Evolutionary conservation across 2,329 filamentous ascomycete genomes (phyloP).

Genomic region (Trichoderma harzianum): DNA sequence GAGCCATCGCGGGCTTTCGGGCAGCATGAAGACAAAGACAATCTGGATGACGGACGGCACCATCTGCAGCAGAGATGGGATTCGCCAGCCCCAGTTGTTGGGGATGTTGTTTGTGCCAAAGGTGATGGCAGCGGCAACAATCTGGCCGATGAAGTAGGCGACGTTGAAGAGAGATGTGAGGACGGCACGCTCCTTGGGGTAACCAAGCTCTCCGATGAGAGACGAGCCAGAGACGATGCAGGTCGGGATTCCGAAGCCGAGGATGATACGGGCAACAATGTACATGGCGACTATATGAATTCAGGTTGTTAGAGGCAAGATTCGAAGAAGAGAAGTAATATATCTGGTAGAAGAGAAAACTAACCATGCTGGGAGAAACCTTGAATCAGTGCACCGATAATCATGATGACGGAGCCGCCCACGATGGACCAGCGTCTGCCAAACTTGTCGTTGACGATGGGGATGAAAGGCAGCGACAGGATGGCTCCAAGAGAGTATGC

Average conservation of each 20-base stretch:
- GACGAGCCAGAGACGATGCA: slow-evolving; percentile 4
- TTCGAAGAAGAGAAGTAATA: too few species aligned
- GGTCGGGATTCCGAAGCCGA: slow-evolving; percentile 1
- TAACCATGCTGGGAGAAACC: not conserved
- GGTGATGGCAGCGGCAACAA: not conserved
- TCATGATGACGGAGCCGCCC: not conserved
- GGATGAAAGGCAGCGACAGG: slow-evolving; percentile 1
- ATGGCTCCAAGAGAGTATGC: slow-evolving; percentile 2
- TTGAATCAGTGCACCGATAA: not conserved
- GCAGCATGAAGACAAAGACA: slow-evolving; percentile 12
- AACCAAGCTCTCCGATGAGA: not conserved
- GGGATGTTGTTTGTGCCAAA: slow-evolving; percentile 3
- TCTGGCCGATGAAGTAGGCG: not conserved
- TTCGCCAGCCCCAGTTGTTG: slow-evolving; percentile 11
- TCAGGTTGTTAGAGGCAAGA: not conserved
- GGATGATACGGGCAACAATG: slow-evolving; percentile 1
- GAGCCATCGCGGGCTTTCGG: slow-evolving; percentile 14
- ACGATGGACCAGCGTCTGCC: not conserved
- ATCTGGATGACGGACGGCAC: slow-evolving; percentile 1
- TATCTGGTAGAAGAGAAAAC: not conserved
- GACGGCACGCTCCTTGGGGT: slow-evolving; percentile 5
- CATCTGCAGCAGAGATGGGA: slow-evolving; percentile 14
- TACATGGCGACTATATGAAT: not conserved
- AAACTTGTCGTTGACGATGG: not conserved
- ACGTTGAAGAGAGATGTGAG: slow-evolving; percentile 8